Evolutionary conservation across 176 grass and related monocot genomes (phyloP), one percentile per base, ranked within the genome.

Genomic region (Oryza brachyantha): DNA sequence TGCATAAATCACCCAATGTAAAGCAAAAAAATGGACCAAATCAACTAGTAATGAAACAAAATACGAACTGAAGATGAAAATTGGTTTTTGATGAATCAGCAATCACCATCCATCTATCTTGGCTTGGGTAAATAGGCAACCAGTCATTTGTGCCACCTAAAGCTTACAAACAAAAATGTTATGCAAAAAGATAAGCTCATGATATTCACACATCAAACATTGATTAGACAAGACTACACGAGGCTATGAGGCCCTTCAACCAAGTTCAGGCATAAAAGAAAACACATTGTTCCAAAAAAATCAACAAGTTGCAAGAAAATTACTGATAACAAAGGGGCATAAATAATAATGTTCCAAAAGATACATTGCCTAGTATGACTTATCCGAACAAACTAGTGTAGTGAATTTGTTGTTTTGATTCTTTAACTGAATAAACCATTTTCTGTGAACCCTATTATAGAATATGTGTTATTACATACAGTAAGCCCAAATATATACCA

Each of bases 401-500:
- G 5, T 61, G 37, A 57, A 61, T 25, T 73, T 54, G 13, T 83
- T 3, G 12, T 26, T 6, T 13, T 52, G 48, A 52, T 63, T 48
- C 13, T 38, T 64, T 16, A 83, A 70, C 8, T 75, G 39, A 76
- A 86, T 54, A 76, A 41, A 75, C 34, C 69, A 38, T 63, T 64
- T 58, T 38, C 67, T 31, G 61, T 35, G 55, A 78, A 76, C 52
- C 12, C 24, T 65, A 63, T 31, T 28, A 21, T 31, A 64, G 38
- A 82, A 61, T 79, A 35, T 66, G 43, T 66, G 43, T 4, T 75
- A 70, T 7, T 79, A 70, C 58, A 76, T 42, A 61, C 42, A 74
- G 60, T 19, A 86, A 86, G 28, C 28, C 17, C 50, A 31, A 40
- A 29, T 22, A 72, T 54, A 66, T 91, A 97, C 94, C 94, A 84